These are phyloP conservation scores for Amniculicola lignicola DNA, from an alignment of 495 filamentous ascomycete species.

Conservation along the genomic window DNA sequence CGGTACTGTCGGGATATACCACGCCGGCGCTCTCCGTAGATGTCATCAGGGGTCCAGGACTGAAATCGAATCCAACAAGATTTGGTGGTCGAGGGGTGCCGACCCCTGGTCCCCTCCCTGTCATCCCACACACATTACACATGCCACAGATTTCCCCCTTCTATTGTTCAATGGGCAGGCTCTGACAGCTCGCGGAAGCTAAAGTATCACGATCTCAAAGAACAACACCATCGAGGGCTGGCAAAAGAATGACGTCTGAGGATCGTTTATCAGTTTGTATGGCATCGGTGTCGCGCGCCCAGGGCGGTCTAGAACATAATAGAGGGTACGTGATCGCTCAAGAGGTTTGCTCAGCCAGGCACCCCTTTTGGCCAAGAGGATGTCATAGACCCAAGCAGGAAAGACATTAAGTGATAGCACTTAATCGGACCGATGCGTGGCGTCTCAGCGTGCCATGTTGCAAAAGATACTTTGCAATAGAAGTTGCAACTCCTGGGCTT, in stretches of 20 bases:
- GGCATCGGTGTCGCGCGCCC: neutral
- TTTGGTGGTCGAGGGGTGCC: slow-evolving; percentile 1
- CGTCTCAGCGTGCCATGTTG: slow-evolving; percentile 17
- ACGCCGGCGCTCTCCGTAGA: slow-evolving; percentile 13
- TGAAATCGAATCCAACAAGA: neutral
- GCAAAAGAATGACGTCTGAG: slow-evolving; percentile 6
- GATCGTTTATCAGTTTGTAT: neutral
- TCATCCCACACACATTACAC: too few species aligned
- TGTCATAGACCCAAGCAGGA: slow-evolving; percentile 10
- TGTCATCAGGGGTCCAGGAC: neutral
- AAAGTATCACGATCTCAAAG: too few species aligned
- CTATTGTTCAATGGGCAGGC: too few species aligned
- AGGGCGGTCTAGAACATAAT: slow-evolving; percentile 17
- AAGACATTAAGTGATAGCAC: slow-evolving; percentile 1
- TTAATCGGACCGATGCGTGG: slow-evolving; percentile 20
- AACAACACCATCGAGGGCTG: too few species aligned
- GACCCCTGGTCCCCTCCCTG: neutral
- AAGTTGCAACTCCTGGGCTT: too few species aligned
- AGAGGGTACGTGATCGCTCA: neutral
- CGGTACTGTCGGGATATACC: slow-evolving; percentile 8
- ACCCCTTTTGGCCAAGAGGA: slow-evolving; percentile 1
- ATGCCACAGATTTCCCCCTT: too few species aligned
- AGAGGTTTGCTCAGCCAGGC: slow-evolving; percentile 2
- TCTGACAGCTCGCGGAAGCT: too few species aligned
- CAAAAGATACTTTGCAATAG: neutral